Evolutionary conservation across 2,329 filamentous ascomycete genomes (phyloP).

Genomic region (Colletotrichum sansevieriae): DNA sequence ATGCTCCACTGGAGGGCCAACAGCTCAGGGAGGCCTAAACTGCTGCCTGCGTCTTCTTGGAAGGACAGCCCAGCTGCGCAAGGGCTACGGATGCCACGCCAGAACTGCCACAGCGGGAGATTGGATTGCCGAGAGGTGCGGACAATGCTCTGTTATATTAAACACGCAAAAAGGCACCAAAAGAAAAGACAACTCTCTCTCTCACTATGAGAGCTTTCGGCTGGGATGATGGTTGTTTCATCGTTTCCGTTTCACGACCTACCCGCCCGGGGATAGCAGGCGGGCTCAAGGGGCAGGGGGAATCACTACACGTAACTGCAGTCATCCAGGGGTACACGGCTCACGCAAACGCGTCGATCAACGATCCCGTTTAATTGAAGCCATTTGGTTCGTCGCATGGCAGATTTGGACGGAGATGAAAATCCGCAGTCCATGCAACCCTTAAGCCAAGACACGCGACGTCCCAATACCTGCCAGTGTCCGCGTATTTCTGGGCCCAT

Average conservation of each 20-base stretch:
- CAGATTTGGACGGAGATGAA: slow-evolving; percentile 20
- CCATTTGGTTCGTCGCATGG: slow-evolving; percentile 17
- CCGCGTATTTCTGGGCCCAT: slow-evolving; percentile 22
- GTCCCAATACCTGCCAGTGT: neutral
- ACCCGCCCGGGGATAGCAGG: slow-evolving; percentile 3
- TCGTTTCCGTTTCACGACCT: slow-evolving; percentile 23
- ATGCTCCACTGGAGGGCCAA: slow-evolving; percentile 17
- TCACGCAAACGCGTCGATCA: slow-evolving; percentile 20
- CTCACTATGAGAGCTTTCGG: slow-evolving; percentile 5
- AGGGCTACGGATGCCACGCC: neutral
- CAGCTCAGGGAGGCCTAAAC: neutral
- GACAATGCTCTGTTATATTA: neutral
- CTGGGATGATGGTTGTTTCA: slow-evolving; percentile 30
- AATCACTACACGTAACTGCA: too few relatives aligned
- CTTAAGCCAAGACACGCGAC: slow-evolving; percentile 20
- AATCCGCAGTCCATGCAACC: slow-evolving; percentile 27
- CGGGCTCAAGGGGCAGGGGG: neutral
- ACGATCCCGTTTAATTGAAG: slow-evolving; percentile 17
- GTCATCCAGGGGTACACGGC: neutral
- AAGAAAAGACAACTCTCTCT: too few relatives aligned
- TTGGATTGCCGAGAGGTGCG: slow-evolving; percentile 17
- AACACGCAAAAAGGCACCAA: neutral
- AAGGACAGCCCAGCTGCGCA: neutral
- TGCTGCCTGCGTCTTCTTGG: slow-evolving; percentile 12
- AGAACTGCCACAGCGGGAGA: slow-evolving; percentile 10